These are phyloP conservation scores for Aspergillus sclerotiicarbonarius DNA, from an alignment of 495 filamentous ascomycete genomes.

Conservation along the genomic window DNA sequence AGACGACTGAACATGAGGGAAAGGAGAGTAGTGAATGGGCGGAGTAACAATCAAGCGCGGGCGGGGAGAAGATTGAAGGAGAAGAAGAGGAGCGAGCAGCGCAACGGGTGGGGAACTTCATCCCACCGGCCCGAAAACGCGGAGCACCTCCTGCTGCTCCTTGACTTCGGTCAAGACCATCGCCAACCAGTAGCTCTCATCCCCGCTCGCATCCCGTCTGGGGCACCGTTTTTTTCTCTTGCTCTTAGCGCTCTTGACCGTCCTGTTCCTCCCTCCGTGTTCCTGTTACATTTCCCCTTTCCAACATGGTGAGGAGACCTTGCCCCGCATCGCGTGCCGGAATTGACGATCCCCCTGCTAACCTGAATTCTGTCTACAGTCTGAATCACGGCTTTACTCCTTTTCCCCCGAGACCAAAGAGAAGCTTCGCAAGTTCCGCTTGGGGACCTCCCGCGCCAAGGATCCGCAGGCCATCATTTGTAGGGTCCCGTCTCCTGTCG, in stretches of 20 bases:
- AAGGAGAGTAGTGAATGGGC: background rate
- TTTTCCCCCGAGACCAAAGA: slow-evolving; percentile 87
- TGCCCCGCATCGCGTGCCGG: slow-evolving; percentile 11
- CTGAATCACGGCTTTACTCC: slow-evolving; percentile 87
- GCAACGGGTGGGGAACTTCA: slow-evolving; percentile 4
- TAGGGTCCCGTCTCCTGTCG: slow-evolving; percentile 48
- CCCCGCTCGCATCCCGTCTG: background rate
- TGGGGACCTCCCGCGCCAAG: slow-evolving; percentile 84
- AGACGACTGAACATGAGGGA: slow-evolving; percentile 70
- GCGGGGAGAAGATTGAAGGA: background rate
- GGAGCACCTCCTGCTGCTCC: background rate
- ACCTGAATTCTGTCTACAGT: slow-evolving; percentile 43
- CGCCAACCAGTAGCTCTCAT: background rate
- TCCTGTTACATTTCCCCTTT: background rate
- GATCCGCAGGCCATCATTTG: slow-evolving; percentile 90
- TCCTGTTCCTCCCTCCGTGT: background rate
- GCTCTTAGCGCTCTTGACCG: background rate
- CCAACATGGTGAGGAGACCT: slow-evolving; percentile 18
- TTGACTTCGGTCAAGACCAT: background rate
- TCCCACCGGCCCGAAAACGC: slow-evolving; percentile 9
- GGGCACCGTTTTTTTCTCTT: background rate
- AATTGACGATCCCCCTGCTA: slow-evolving; percentile 3
- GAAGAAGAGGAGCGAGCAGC: background rate
- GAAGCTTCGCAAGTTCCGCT: slow-evolving; percentile 86
- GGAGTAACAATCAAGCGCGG: slow-evolving; percentile 5